These are phyloP conservation scores for Colletotrichum karsti DNA, from an alignment of 2,329 filamentous ascomycete species.

Conservation along the genomic window DNA sequence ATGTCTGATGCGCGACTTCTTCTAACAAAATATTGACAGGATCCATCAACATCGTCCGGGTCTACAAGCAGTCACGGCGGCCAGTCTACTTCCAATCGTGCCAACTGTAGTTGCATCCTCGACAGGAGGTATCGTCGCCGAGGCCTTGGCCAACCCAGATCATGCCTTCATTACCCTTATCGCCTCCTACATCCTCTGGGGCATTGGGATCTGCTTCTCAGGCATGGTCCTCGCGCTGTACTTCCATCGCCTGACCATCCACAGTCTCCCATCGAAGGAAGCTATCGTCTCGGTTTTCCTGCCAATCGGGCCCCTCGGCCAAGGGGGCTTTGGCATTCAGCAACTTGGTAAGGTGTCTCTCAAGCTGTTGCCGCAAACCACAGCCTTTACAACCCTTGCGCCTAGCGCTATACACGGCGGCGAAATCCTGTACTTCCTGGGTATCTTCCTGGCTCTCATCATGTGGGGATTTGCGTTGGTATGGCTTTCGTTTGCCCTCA, in stretches of 20 bases:
- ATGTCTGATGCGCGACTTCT: no score
- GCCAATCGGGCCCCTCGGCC: slow-evolving; percentile 72
- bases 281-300: slow-evolving; percentile 75
- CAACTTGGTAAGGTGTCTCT: slow-evolving; percentile 59
- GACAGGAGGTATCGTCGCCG: slow-evolving; percentile 57
- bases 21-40: not conserved
- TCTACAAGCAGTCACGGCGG: slow-evolving; percentile 68
- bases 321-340: slow-evolving; percentile 69
- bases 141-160: slow-evolving; percentile 8
- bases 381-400: slow-evolving; percentile 54
- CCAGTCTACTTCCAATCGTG: slow-evolving; percentile 72
- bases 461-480: slow-evolving; percentile 56
- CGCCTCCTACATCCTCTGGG: slow-evolving; percentile 75
- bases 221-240: slow-evolving; percentile 73
- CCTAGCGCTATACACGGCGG: slow-evolving; percentile 49
- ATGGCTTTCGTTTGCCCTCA: slow-evolving; percentile 52
- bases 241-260: slow-evolving; percentile 72
- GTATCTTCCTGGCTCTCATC: slow-evolving; percentile 53
- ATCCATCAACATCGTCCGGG: slow-evolving; percentile 54
- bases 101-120: slow-evolving; percentile 72
- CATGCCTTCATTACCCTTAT: slow-evolving; percentile 61
- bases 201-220: slow-evolving; percentile 66
- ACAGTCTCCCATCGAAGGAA: slow-evolving; percentile 72
- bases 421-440: slow-evolving; percentile 65
- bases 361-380: slow-evolving; percentile 46